Evolutionary conservation across 2,329 filamentous ascomycete genomes (phyloP).

Genomic region (Penicillium crustosum): DNA sequence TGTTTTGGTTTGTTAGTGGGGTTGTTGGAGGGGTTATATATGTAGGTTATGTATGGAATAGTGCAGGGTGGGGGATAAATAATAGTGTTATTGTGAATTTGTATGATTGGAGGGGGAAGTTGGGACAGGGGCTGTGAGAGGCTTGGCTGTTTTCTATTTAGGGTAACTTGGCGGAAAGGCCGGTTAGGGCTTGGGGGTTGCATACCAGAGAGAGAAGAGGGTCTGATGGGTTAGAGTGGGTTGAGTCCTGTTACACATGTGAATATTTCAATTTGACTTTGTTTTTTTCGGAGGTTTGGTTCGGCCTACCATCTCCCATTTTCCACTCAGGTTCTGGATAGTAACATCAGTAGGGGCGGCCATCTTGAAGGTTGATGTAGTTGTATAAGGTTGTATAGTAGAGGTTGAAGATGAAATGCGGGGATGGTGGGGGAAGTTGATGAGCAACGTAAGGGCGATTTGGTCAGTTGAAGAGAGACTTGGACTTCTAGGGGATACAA

Average conservation of each 20-base stretch:
- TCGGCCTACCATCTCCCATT: constrained; percentile 65
- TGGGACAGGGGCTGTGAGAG: background rate
- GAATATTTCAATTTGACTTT: background rate
- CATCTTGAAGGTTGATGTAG: constrained; percentile 53
- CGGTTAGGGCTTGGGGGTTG: constrained; percentile 7
- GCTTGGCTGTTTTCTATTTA: background rate
- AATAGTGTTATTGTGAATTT: background rate
- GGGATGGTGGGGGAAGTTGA: constrained; percentile 19
- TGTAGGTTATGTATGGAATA: background rate
- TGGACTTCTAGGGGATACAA: background rate
- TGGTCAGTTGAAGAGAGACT: background rate
- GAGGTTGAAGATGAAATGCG: constrained; percentile 14
- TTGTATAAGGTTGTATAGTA: background rate
- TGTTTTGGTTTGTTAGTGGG: constrained; percentile 24
- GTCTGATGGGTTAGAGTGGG: constrained; percentile 67
- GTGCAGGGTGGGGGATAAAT: background rate
- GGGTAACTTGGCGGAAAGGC: background rate
- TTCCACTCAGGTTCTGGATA: constrained; percentile 66
- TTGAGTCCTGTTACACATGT: constrained; percentile 63
- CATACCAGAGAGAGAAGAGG: constrained; percentile 63
- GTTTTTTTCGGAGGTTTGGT: background rate
- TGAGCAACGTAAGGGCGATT: background rate
- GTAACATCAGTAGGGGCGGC: constrained; percentile 68
- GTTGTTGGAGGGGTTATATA: background rate
- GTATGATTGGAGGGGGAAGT: background rate